Conservation (phyloP, 768 basidiomycete genomes). For the Termitomyces bulborhizus region DNA sequence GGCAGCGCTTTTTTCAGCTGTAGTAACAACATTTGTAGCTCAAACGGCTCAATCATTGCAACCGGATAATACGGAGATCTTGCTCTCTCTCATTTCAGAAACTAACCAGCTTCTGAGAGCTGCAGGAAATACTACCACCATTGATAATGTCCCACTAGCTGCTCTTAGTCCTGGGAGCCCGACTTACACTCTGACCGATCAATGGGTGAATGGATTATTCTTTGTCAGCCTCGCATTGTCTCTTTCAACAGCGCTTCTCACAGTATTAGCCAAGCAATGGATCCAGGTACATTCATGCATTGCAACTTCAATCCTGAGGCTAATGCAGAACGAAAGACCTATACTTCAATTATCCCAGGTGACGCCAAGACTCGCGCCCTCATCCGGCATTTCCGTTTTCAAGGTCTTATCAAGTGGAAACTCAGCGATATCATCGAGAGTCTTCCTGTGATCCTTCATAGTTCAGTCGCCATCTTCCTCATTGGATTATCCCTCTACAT, state of each 20-base stretch:
- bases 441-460: not conserved
- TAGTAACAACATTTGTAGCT: not conserved
- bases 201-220: not conserved
- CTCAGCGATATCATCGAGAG: not conserved
- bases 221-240: not conserved
- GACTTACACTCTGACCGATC: not conserved
- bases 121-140: not conserved
- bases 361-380: not conserved
- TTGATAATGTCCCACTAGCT: not conserved
- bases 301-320: not conserved
- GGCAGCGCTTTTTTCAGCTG: not conserved
- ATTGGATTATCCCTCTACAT: not conserved
- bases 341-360: not conserved
- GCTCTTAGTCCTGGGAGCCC: not conserved
- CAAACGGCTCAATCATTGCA: not conserved
- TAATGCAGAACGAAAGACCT: not conserved
- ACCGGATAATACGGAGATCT: not conserved
- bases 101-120: not conserved
- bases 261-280: not conserved
- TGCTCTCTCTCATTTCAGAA: not conserved
- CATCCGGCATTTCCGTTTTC: not conserved
- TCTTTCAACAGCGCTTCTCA: not conserved
- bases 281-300: not conserved
- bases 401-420: not conserved
- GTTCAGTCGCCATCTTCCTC: not conserved